Base-by-base conservation (phyloP, 1,284 basidiomycete genomes). In the Acaromyces ingoldii region DNA sequence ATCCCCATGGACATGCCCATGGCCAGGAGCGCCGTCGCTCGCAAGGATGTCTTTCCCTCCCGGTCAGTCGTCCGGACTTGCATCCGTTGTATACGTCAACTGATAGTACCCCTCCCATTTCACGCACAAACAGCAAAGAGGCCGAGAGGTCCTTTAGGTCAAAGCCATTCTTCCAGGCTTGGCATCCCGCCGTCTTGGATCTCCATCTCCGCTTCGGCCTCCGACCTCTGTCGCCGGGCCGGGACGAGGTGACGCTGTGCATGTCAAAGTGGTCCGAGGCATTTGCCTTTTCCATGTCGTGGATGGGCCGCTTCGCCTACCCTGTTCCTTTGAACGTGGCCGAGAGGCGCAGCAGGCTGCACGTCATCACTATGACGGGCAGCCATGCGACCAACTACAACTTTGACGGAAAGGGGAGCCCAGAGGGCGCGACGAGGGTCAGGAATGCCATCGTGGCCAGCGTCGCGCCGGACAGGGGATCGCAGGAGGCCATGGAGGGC, bases 151-250 rank as follows among this genome's bases (percentile, higher is more conserved):
- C 60, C 53, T 82, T 90, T 62, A 64, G 77, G 29, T 82, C 79
- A 11, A 77, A 74, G 55, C 80, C 84, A 0, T 91, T 89, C 79
- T 92, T 89, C 74, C 63, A 73, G 4, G 76, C 78, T 0, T 92
- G 89, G 89, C 80, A 91, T 67, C 81, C 83, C 0, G 80, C 78
- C 0, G 84, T 84, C 3, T 80, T 93, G 29, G 77, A 81, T 13
- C 60, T 80, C 3, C 91, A 90, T 72, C 77, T 90, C 30, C 79
- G 84, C 17, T 81, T 84, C 60, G 87, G 81, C 3, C 77, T 89
- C 11, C 56, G 60, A 19, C 62, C 68, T 1, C 48, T 62, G 0
- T 7, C 28, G 4, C 53, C 56, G 1, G 11, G 31, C n/a, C 45
- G 49, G 24, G 53, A 57, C 7, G 55, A 53, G 22, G 22, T 62